phyloP scores from a whole-genome alignment of 257 asterid species.

The Scutellaria baicalensis region DNA sequence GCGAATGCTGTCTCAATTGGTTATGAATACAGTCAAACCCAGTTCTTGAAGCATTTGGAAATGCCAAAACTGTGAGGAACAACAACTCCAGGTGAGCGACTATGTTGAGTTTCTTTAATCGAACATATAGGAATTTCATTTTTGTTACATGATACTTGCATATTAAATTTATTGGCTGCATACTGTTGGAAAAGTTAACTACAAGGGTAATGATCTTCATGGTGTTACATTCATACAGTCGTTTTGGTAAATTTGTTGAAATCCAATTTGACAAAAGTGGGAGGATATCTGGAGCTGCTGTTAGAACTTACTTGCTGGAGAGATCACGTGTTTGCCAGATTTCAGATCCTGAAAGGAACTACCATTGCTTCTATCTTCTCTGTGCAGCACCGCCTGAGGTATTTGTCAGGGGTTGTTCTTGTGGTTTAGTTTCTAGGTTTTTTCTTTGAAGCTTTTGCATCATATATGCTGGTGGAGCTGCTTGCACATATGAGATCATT shows the following conservation, averaged over 20 bases:
- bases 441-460: background rate
- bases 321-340: conserved; percentile 99
- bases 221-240: conserved; percentile 48
- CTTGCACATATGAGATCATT: conserved; percentile 10
- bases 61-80: conserved; percentile 95
- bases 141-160: background rate
- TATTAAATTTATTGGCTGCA: background rate
- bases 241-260: conserved; percentile 99
- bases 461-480: conserved; percentile 1
- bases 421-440: background rate
- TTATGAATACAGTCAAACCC: conserved; percentile 74
- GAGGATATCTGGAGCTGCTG: conserved; percentile 98
- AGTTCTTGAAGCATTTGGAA: conserved; percentile 99
- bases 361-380: conserved; percentile 97
- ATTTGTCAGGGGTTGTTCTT: conserved; percentile 10
- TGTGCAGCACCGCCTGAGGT: conserved; percentile 98
- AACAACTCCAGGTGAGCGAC: conserved; percentile 83
- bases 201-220: conserved; percentile 8
- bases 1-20: conserved; percentile 9
- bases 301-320: conserved; percentile 94
- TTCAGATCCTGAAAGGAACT: conserved; percentile 93
- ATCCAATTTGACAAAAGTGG: conserved; percentile 96
- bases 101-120: conserved; percentile 8
- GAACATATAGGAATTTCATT: background rate
- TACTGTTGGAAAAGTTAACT: background rate